Evolutionary conservation across 441 rosid species (phyloP).

Genomic region (Gossypium trilobum): DNA sequence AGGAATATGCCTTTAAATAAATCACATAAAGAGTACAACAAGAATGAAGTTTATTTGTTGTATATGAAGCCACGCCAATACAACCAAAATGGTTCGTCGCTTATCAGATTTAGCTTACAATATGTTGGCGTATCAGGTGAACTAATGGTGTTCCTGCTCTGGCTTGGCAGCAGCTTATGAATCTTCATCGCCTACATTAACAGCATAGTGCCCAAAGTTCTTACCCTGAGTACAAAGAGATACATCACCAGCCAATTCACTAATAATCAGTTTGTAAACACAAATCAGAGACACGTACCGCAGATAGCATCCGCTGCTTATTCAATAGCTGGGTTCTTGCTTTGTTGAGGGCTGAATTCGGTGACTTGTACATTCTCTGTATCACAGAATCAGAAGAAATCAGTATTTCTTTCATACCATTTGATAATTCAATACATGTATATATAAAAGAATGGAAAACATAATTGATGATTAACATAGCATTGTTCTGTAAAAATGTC

Average conservation of each 20-base stretch:
- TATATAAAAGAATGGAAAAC: neutral
- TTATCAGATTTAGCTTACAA: neutral
- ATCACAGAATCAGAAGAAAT: slow-evolving; percentile 3
- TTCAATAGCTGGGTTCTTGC: slow-evolving; percentile 77
- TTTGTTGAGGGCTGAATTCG: slow-evolving; percentile 66
- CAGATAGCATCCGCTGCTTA: slow-evolving; percentile 67
- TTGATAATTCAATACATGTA: neutral
- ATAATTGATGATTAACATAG: neutral
- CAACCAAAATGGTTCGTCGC: neutral
- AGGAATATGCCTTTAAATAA: neutral
- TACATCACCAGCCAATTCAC: neutral
- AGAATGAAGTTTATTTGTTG: neutral
- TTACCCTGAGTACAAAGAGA: slow-evolving; percentile 26
- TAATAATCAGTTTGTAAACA: neutral
- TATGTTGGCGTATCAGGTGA: neutral
- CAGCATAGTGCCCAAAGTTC: slow-evolving; percentile 38
- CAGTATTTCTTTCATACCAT: neutral
- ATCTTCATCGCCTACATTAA: slow-evolving; percentile 21
- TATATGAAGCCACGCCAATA: neutral
- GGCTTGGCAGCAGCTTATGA: neutral
- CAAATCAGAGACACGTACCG: slow-evolving; percentile 32
- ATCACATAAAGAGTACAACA: neutral
- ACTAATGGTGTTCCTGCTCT: neutral
- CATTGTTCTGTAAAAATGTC: neutral
- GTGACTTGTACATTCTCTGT: slow-evolving; percentile 55